Conservation (phyloP, 768 basidiomycete genomes). For the Termitomyces sp. region DNA sequence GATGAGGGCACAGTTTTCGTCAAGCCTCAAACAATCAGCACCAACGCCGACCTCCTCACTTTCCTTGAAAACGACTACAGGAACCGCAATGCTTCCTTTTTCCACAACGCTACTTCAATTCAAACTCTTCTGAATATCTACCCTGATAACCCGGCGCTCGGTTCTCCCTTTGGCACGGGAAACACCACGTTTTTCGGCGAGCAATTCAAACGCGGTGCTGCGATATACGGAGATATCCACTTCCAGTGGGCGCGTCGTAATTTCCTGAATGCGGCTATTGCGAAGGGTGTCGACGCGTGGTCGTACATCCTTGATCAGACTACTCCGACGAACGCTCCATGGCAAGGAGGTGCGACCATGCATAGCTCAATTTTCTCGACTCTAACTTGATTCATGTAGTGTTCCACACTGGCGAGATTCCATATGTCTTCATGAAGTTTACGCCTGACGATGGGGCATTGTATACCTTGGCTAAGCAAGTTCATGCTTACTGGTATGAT, state of each 20-base stretch:
- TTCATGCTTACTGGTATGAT: constrained; percentile 15
- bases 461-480: constrained; percentile 12
- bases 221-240: constrained; percentile 17
- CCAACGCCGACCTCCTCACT: constrained; percentile 11
- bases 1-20: constrained; percentile 19
- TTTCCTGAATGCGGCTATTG: constrained; percentile 8
- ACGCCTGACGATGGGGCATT: constrained; percentile 7
- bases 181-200: constrained; percentile 30
- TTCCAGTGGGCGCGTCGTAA: constrained; percentile 17
- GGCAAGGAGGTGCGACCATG: constrained; percentile 15
- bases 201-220: constrained; percentile 17
- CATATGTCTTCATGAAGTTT: constrained; percentile 17
- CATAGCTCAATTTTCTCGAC: background rate
- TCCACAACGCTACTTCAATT: constrained; percentile 15
- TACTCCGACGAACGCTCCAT: constrained; percentile 7
- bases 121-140: constrained; percentile 28
- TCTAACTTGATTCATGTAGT: constrained; percentile 1
- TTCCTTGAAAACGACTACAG: constrained; percentile 19
- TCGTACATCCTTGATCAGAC: constrained; percentile 13
- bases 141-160: constrained; percentile 33
- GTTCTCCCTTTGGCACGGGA: constrained; percentile 39
- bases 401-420: constrained; percentile 16
- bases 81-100: constrained; percentile 16
- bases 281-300: constrained; percentile 12
- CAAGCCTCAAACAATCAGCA: constrained; percentile 14